Evolutionary conservation across 192 early-diverging fungal genomes (phyloP).

Genomic region (Coemansia javaensis): DNA sequence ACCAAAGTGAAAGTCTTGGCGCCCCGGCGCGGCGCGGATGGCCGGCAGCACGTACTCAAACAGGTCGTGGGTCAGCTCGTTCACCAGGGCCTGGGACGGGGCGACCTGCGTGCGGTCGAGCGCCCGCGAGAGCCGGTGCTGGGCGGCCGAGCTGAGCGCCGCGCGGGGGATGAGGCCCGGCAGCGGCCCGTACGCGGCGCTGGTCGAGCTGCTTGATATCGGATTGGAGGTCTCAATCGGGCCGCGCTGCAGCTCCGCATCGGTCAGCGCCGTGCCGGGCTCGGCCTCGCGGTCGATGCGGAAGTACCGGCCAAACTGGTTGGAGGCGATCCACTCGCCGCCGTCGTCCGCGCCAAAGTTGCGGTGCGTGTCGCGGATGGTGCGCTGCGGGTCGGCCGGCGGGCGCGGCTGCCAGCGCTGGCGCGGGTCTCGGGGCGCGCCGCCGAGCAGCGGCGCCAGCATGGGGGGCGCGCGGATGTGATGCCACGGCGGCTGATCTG

Average conservation of each 20-base stretch:
- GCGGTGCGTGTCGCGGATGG: slow-evolving; percentile 3
- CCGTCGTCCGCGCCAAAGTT: slow-evolving; percentile 34
- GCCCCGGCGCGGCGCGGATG: slow-evolving; percentile 29
- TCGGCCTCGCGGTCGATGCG: slow-evolving; percentile 11
- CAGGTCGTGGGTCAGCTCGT: slow-evolving; percentile 34
- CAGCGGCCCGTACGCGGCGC: slow-evolving; percentile 11
- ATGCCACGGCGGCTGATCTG: too few relatives aligned
- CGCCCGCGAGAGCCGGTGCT: background rate
- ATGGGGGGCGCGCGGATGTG: background rate
- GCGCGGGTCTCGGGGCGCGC: too few relatives aligned
- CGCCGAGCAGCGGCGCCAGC: background rate
- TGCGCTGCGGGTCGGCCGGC: background rate
- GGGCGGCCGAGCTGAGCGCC: background rate
- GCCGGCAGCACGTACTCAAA: slow-evolving; percentile 17
- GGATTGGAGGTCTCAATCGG: slow-evolving; percentile 1
- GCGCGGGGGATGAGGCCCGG: slow-evolving; percentile 11
- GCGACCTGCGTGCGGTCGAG: background rate
- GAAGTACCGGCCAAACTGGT: background rate
- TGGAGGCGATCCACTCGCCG: slow-evolving; percentile 22
- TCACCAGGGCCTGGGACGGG: slow-evolving; percentile 26
- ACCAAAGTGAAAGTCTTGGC: slow-evolving; percentile 11
- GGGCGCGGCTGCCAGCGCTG: too few relatives aligned
- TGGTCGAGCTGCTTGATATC: slow-evolving; percentile 5
- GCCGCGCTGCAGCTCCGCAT: slow-evolving; percentile 16
- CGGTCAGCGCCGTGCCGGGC: slow-evolving; percentile 10